Conservation (phyloP, 2,329 filamentous ascomycete genomes). For the Neoarthrinium moseri region DNA sequence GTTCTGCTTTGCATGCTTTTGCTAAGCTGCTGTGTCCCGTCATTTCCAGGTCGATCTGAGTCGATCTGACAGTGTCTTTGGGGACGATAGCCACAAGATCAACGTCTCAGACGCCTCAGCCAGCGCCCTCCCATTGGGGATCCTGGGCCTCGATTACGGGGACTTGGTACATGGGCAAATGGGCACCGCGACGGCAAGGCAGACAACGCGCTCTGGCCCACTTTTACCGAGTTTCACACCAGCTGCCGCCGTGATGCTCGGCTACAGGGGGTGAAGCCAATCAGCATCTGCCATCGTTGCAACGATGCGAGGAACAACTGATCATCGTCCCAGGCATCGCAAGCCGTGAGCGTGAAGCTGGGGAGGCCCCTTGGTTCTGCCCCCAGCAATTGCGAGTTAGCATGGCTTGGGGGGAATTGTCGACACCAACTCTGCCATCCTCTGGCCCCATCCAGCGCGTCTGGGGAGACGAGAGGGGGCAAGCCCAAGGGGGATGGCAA, state of each 20-base stretch:
- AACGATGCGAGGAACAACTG: conserved; percentile 1
- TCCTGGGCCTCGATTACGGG: not conserved
- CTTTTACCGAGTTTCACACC: conserved; percentile 13
- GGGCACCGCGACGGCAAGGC: no score
- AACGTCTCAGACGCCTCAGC: not conserved
- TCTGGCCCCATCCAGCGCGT: no score
- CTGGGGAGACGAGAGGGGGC: no score
- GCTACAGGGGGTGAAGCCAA: conserved; percentile 8
- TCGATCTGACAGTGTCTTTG: conserved; percentile 2
- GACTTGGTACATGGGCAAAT: no score
- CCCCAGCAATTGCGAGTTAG: not conserved
- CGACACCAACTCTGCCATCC: no score
- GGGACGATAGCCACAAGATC: conserved; percentile 3
- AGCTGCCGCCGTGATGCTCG: conserved; percentile 11
- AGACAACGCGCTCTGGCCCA: conserved; percentile 5
- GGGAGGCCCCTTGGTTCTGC: not conserved
- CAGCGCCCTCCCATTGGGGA: not conserved
- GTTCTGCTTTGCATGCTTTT: no score
- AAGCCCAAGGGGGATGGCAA: no score
- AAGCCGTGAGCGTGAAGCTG: not conserved
- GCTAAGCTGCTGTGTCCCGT: no score
- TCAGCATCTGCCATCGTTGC: not conserved
- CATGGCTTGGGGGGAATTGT: no score
- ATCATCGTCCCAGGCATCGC: conserved; percentile 2
- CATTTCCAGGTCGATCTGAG: no score